phyloP scores from a whole-genome alignment of 371 early-diverging fungal genomes.

The Coemansia sp. region DNA sequence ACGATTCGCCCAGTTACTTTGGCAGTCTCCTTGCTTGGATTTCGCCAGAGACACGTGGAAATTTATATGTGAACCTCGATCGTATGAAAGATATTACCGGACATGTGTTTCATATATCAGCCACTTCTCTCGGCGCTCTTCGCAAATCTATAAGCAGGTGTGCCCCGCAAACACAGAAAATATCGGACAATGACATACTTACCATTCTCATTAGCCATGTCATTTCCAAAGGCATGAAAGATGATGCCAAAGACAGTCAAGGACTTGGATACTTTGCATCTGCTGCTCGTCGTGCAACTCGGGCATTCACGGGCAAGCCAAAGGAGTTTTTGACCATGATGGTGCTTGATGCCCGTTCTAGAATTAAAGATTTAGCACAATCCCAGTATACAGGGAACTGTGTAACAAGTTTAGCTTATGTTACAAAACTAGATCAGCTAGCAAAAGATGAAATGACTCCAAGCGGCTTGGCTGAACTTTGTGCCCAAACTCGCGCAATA shows the following conservation, averaged over 20 bases:
- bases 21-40: conserved; percentile 2
- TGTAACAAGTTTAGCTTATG: not conserved
- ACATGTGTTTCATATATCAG: conserved; percentile 8
- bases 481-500: not conserved
- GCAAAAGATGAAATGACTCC: not conserved
- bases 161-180: not conserved
- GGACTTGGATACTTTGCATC: not conserved
- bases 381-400: conserved; percentile 6
- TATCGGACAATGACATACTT: conserved; percentile 18
- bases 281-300: not conserved
- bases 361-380: not conserved
- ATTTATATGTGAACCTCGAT: not conserved
- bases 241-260: not conserved
- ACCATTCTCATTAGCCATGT: conserved; percentile 3
- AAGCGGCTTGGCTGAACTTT: not conserved
- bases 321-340: conserved; percentile 7
- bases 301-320: not conserved
- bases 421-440: not conserved
- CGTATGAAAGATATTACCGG: not conserved
- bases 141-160: not conserved
- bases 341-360: conserved; percentile 10
- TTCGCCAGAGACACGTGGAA: conserved; percentile 8
- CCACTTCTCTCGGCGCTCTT: not conserved
- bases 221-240: not conserved
- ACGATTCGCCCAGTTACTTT: not conserved